phyloP scores from a whole-genome alignment of 164 flowering plant genomes.

The Protea cynaroides region DNA sequence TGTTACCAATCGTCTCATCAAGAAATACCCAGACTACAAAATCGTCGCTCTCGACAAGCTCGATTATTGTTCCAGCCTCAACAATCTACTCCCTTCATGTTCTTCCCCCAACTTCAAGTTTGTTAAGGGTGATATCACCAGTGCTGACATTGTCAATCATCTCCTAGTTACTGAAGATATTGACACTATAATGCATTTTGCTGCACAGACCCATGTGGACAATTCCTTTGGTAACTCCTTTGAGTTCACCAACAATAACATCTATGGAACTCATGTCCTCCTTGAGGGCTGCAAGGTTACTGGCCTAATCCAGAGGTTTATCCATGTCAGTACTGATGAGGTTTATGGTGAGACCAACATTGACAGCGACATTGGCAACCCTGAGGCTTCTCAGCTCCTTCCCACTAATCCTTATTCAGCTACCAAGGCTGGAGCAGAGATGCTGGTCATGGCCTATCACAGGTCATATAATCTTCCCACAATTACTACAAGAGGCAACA shows the following conservation, averaged over 20 bases:
- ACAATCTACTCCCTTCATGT: conserved; percentile 11
- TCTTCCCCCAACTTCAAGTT: conserved; percentile 14
- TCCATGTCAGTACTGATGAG: conserved; percentile 15
- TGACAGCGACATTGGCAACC: conserved; percentile 17
- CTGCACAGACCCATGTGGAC: conserved; percentile 15
- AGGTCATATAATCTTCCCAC: too few species aligned
- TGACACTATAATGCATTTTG: conserved; percentile 17
- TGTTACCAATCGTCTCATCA: not conserved
- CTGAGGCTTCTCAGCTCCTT: conserved; percentile 19
- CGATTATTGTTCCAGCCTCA: conserved; percentile 14
- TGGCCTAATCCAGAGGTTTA: conserved; percentile 16
- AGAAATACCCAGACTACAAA: conserved; percentile 11
- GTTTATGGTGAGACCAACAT: conserved; percentile 17
- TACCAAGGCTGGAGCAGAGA: too few species aligned
- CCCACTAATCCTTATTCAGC: conserved; percentile 15
- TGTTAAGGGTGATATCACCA: conserved; percentile 15
- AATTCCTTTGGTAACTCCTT: conserved; percentile 15
- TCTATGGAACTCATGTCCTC: conserved; percentile 15
- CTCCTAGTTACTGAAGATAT: conserved; percentile 14
- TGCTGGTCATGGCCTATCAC: too few species aligned
- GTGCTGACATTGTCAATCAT: conserved; percentile 15
- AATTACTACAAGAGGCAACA: too few species aligned
- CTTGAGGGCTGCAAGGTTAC: conserved; percentile 20
- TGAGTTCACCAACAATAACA: conserved; percentile 17
- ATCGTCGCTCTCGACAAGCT: conserved; percentile 15